phyloP scores from a whole-genome alignment of 495 filamentous ascomycete genomes.

The Neurospora tetraspora region DNA sequence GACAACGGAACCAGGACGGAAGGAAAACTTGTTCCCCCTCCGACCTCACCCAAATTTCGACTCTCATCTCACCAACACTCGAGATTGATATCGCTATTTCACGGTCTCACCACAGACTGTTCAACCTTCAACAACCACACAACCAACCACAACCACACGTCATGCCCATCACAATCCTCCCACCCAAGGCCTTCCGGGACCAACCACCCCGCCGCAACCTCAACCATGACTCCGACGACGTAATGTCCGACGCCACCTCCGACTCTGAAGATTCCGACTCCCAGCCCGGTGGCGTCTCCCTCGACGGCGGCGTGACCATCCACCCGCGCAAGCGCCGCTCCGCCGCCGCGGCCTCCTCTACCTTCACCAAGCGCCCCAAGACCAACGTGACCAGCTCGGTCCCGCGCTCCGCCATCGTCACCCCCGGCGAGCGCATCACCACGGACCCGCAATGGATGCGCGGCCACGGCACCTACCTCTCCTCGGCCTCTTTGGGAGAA shows the following conservation, averaged over 20 bases:
- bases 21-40: neutral
- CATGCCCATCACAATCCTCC: slow-evolving; percentile 78
- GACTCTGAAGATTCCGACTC: slow-evolving; percentile 33
- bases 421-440: slow-evolving; percentile 83
- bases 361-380: slow-evolving; percentile 11
- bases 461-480: slow-evolving; percentile 74
- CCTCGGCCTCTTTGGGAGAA: slow-evolving; percentile 35
- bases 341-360: neutral
- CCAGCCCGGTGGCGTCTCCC: slow-evolving; percentile 27
- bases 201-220: neutral
- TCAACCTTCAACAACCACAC: neutral
- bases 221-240: slow-evolving; percentile 13
- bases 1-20: neutral
- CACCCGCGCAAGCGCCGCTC: slow-evolving; percentile 5
- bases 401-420: slow-evolving; percentile 49
- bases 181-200: slow-evolving; percentile 41
- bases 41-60: neutral
- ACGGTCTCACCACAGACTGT: too few relatives aligned
- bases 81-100: neutral
- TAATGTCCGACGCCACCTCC: slow-evolving; percentile 5
- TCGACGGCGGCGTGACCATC: slow-evolving; percentile 56
- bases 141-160: neutral
- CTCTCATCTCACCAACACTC: neutral
- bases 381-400: slow-evolving; percentile 1
- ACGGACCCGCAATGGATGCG: slow-evolving; percentile 95